Evolutionary conservation across 139 green algal species (phyloP), one percentile per base, ranked within the genome.

Genomic region (Spirogloea muscicola): DNA sequence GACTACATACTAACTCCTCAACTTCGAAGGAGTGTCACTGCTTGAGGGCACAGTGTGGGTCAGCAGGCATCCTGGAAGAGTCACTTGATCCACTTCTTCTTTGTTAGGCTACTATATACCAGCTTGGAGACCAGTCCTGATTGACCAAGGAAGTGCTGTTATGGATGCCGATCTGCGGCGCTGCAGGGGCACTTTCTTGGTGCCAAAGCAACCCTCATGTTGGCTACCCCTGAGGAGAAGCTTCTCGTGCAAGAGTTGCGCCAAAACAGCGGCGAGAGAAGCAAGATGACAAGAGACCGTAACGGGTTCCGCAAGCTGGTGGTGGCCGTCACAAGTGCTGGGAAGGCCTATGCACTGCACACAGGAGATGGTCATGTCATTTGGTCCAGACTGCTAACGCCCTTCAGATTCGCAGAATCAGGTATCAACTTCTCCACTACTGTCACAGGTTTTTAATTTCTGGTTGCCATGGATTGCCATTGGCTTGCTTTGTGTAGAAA

Each of bases 301-400:
- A 92, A 89, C 52, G 91, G 91, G 46, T 92, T 94, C 70, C 81
- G 91, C 43, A 90, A 89, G 63, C 76, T 92, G 7, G 61, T 96
- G 1, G 49, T 94, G 40, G 60, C 82, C 29, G 76, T 91, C 34
- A 88, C 85, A 0, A 40, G 65, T 27, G 52, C 72, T 10, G 91
- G 91, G 48, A 88, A 89, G 77, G 57, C 95, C 25, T 63, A 87
- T 7, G 89, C 87, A 3, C 75, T 98, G 62, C 93, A 98, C 84
- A 94, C 87, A 13, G 91, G 93, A 7, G 90, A 97, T 70, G 92
- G 93, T 31, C 84, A 81, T 25, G 59, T 90, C 29, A 41, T 97
- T 16, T 97, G 92, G 92, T 79, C 71, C 21, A 10, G 16, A n/a
- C 66, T 62, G 5, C 66, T 76, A 2, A 33, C 41, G 6, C 59